Evolutionary conservation across 345 rosid genomes (phyloP).

Genomic region (Aquilaria sinensis): DNA sequence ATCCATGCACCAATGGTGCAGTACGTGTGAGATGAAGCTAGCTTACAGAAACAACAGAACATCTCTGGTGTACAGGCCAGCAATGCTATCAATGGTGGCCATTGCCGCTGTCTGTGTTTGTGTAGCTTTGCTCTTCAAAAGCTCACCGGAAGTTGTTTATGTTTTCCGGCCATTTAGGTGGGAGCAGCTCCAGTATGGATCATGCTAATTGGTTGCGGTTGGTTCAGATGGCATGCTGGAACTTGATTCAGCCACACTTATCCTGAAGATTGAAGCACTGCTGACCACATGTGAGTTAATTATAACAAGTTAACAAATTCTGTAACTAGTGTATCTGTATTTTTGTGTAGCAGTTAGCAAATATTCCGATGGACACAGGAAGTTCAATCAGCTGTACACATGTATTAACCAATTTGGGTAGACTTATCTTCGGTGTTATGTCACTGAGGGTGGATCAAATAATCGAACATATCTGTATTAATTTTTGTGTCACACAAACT

Average conservation of each 20-base stretch:
- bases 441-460: no score
- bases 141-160: conserved; percentile 47
- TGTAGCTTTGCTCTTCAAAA: conserved; percentile 62
- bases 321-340: no score
- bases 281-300: background rate
- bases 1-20: conserved; percentile 27
- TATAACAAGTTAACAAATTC: no score
- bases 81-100: conserved; percentile 55
- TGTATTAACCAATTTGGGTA: no score
- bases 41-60: conserved; percentile 24
- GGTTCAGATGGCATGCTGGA: background rate
- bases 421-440: no score
- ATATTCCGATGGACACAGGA: no score
- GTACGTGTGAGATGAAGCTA: conserved; percentile 31
- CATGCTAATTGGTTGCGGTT: conserved; percentile 28
- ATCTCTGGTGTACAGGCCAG: conserved; percentile 42
- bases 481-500: no score
- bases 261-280: background rate
- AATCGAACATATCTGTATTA: no score
- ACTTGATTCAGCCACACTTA: no score
- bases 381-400: no score
- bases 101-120: conserved; percentile 67
- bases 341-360: no score
- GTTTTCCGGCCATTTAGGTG: conserved; percentile 62
- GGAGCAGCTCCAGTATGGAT: conserved; percentile 48